Percentiles rank a stretch among this genome's conserved stretches.
These are phyloP conservation scores for Lagenaria siceraria DNA, from an alignment of 306 rosid species.

Conservation along the genomic window DNA sequence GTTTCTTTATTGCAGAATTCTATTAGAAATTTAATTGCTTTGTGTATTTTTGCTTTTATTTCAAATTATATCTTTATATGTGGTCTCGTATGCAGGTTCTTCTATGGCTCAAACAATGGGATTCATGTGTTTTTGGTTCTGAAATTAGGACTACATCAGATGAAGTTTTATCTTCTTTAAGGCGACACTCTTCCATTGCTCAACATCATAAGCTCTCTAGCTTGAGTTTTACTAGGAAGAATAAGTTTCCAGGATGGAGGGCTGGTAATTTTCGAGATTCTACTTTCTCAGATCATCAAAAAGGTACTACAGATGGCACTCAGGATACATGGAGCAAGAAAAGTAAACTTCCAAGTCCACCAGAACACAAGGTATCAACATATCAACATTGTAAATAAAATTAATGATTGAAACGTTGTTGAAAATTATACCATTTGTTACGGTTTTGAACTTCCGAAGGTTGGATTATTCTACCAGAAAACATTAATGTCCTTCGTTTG, in stretches of 20 bases:
- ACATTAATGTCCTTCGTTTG: neutral
- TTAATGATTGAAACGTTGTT: neutral
- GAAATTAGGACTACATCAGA: constrained; percentile 74
- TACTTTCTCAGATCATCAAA: constrained; percentile 21
- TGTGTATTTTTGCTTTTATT: constrained; percentile 4
- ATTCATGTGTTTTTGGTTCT: constrained; percentile 77
- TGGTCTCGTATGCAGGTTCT: constrained; percentile 50
- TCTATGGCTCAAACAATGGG: constrained; percentile 93
- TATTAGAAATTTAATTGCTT: constrained; percentile 1
- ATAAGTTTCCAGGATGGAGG: constrained; percentile 39
- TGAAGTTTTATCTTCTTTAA: constrained; percentile 77
- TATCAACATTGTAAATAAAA: constrained; percentile 7
- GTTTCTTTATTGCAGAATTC: neutral
- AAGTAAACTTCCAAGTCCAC: constrained; percentile 44
- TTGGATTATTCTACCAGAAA: neutral
- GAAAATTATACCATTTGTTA: neutral
- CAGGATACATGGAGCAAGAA: constrained; percentile 41
- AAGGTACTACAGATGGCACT: constrained; percentile 21
- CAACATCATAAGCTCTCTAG: constrained; percentile 45
- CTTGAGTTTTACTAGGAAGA: constrained; percentile 38
- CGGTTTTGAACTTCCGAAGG: neutral
- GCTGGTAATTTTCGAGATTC: constrained; percentile 27
- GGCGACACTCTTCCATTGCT: constrained; percentile 60
- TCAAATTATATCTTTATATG: constrained; percentile 6
- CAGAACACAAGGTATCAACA: constrained; percentile 61